phyloP scores from a whole-genome alignment of 257 asterid genomes.

The Anisodus tanguticus region DNA sequence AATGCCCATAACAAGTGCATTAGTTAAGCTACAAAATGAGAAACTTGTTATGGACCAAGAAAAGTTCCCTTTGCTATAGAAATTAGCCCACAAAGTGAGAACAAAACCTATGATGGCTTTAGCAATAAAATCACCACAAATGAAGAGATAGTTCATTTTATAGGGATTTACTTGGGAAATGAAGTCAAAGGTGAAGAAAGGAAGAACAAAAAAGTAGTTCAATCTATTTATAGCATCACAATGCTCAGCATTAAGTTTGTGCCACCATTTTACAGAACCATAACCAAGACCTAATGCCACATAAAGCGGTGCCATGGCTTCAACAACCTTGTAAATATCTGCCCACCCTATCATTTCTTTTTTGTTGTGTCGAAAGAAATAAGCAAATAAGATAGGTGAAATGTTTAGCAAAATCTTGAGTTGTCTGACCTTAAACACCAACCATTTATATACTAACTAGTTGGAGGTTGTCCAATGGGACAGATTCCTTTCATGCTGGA shows the following conservation, averaged over 20 bases:
- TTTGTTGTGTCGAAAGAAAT: not conserved
- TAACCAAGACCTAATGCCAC: constrained; percentile 68
- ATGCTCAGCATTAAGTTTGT: constrained; percentile 69
- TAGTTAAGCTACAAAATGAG: constrained; percentile 58
- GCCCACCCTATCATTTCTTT: constrained; percentile 52
- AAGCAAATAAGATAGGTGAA: not conserved
- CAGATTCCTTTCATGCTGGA: not conserved
- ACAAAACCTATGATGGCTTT: constrained; percentile 41
- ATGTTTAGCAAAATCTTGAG: not conserved
- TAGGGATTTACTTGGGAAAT: constrained; percentile 62
- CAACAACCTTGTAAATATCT: constrained; percentile 64
- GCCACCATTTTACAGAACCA: constrained; percentile 67
- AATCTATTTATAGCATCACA: constrained; percentile 76
- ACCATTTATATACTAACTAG: constrained; percentile 21
- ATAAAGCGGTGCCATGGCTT: constrained; percentile 60
- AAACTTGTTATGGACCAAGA: constrained; percentile 70
- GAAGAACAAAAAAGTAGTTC: constrained; percentile 67
- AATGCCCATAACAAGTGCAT: constrained; percentile 72
- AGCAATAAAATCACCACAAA: constrained; percentile 61
- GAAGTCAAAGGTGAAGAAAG: constrained; percentile 76
- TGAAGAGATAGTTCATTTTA: constrained; percentile 63
- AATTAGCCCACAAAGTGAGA: constrained; percentile 60
- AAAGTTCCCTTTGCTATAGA: constrained; percentile 40
- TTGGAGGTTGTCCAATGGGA: not conserved
- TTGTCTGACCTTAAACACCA: not conserved